Percentiles rank a stretch among this genome's conserved stretches.
phyloP scores from a whole-genome alignment of 805 yeast species.

The Lipomyces mesembrius region DNA sequence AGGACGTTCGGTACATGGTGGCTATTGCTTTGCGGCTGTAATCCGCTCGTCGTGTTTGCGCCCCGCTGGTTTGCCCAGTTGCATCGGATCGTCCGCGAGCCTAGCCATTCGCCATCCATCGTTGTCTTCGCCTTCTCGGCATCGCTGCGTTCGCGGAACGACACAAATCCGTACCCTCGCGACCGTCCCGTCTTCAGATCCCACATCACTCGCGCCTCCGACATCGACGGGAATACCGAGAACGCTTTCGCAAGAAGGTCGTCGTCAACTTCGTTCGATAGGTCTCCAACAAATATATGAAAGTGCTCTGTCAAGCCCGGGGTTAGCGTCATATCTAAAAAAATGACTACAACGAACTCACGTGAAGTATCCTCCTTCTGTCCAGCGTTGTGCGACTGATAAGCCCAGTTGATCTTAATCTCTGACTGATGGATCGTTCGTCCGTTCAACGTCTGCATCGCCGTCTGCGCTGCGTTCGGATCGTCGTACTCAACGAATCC shows the following conservation, averaged over 20 bases:
- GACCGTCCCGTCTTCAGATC: constrained; percentile 69
- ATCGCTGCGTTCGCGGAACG: constrained; percentile 66
- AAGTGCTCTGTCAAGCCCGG: constrained; percentile 50
- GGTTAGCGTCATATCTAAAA: not conserved
- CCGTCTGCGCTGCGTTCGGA: constrained; percentile 63
- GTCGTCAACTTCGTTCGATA: constrained; percentile 81
- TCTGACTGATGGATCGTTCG: constrained; percentile 56
- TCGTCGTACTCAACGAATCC: constrained; percentile 79
- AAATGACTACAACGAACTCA: not conserved
- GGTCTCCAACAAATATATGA: constrained; percentile 85
- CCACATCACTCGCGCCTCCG: constrained; percentile 95
- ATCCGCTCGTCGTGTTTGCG: constrained; percentile 4
- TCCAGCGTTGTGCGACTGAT: constrained; percentile 68
- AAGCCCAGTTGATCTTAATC: constrained; percentile 80
- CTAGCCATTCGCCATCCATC: constrained; percentile 74
- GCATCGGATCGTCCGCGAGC: constrained; percentile 77
- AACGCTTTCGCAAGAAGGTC: constrained; percentile 67
- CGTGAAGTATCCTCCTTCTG: constrained; percentile 27
- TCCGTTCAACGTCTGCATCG: constrained; percentile 65
- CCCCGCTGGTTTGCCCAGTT: constrained; percentile 79
- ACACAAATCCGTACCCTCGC: constrained; percentile 89
- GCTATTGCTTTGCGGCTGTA: not conserved
- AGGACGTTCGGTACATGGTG: not conserved
- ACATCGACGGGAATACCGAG: constrained; percentile 59
- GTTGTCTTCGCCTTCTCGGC: constrained; percentile 74